Percentiles rank a stretch among this genome's conserved stretches.
Evolutionary conservation across 768 basidiomycete genomes (phyloP).

Genomic region (Kwoniella sp.): DNA sequence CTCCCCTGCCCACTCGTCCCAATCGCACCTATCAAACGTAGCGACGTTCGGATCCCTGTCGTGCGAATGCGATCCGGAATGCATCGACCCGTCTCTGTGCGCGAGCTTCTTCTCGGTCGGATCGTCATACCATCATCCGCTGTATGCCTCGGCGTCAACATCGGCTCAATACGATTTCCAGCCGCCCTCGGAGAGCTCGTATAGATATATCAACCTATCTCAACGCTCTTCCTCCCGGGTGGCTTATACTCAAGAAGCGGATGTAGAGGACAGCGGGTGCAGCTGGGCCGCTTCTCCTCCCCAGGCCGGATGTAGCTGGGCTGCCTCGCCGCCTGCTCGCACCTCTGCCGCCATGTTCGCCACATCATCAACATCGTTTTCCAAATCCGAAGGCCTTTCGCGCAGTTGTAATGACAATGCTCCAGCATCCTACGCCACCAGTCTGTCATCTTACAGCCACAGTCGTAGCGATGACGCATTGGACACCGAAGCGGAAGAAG

Average conservation of each 20-base stretch:
- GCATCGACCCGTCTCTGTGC: conserved; percentile 19
- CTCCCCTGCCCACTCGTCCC: not conserved
- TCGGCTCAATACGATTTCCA: not conserved
- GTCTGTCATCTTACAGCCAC: not conserved
- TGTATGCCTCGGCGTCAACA: not conserved
- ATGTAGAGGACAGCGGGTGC: not conserved
- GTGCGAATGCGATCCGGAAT: conserved; percentile 9
- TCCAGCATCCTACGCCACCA: not conserved
- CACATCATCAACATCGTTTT: too few relatives aligned
- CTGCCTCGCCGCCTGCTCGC: not conserved
- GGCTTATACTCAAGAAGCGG: not conserved
- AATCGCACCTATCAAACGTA: not conserved
- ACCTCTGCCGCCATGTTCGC: not conserved
- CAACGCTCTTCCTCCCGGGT: not conserved
- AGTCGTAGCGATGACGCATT: too few relatives aligned
- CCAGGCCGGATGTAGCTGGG: too few relatives aligned
- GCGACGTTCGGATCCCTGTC: conserved; percentile 1
- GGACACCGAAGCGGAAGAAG: too few relatives aligned
- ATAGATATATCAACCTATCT: not conserved
- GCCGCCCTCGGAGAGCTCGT: not conserved
- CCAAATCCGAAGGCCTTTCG: not conserved
- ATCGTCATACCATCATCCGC: conserved; percentile 7
- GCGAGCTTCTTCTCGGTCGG: conserved; percentile 9
- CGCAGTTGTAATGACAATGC: not conserved
- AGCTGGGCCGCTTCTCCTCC: conserved; percentile 16